phyloP scores from a whole-genome alignment of 2,329 filamentous ascomycete genomes.

The Phyllosticta citriasiana region DNA sequence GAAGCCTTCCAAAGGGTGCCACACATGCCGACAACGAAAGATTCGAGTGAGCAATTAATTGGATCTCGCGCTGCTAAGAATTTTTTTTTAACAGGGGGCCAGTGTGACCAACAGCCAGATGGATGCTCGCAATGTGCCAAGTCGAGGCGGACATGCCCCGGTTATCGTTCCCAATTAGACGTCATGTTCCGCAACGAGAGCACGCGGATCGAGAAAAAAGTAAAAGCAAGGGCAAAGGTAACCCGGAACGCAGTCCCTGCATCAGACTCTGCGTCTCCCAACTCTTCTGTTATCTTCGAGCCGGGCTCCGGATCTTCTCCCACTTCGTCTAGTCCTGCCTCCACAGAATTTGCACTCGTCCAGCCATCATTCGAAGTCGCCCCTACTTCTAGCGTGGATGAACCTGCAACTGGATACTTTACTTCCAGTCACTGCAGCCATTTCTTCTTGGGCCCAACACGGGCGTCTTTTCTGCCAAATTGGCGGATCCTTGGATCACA shows the following conservation, averaged over 20 bases:
- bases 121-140: slow-evolving; percentile 23
- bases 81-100: neutral
- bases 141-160: slow-evolving; percentile 19
- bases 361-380: neutral
- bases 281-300: neutral
- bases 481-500: neutral
- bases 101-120: slow-evolving; percentile 24
- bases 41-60: slow-evolving; percentile 17
- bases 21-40: slow-evolving; percentile 22
- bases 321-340: neutral
- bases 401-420: slow-evolving; percentile 23
- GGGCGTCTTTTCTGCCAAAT: neutral
- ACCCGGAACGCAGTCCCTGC: neutral
- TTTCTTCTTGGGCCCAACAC: neutral
- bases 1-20: slow-evolving; percentile 23
- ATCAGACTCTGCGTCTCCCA: neutral
- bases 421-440: slow-evolving; percentile 19
- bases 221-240: neutral
- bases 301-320: no score
- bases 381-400: slow-evolving; percentile 16
- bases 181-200: slow-evolving; percentile 25
- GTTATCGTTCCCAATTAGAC: slow-evolving; percentile 21
- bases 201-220: slow-evolving; percentile 11
- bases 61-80: neutral
- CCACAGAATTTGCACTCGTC: neutral